Base-by-base conservation (phyloP, 768 basidiomycete species). In the Mrakia frigida region DNA sequence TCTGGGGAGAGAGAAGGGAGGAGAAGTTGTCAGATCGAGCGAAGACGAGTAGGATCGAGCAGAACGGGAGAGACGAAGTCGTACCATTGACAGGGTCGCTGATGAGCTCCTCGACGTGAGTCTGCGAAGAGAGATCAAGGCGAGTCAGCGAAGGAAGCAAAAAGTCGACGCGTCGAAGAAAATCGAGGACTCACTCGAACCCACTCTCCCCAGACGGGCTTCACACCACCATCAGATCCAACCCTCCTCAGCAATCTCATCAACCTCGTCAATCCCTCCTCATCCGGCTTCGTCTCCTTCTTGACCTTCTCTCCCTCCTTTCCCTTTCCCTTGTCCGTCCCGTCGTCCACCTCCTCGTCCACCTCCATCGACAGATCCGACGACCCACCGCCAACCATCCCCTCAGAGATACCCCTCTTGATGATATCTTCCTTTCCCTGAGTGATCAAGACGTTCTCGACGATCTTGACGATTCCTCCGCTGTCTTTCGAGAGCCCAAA, bases 51-150 rank as follows among this genome's bases (percentile, higher is more conserved):
- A 6, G 43, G 43, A 43, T 6, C 16, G 14, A 23, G 25, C 28
- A 13, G 71, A 59, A 14, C 7, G 33, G 10, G 13, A 56, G 43
- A 7, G 11, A 23, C 2, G 18, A 33, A 68, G 39, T 10, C 37
- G 21, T 0, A 75, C 74, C 74, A 39, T 70, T 70, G 3, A 33
- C n/a, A 1, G 74, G 74, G 35, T 75, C 74, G 28, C 52, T 28
- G 53, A 75, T 75, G 37, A 75, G 52, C 4, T 69, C 31, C 52
- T 75, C 74, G 39, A 75, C 74, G 35, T 69, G 74, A 33, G 9
- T 60, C 70, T 72, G 70, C 33, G 46, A 50, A 18, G 39, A 2
- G 60, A 61, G 31, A 41, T 5, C 7, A 25, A 41, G 35, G 21
- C 37, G 33, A 60, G 59, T 28, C n/a, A 33, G 59, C 33, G n/a